These are phyloP conservation scores for Lumnitzera littorea DNA, from an alignment of 345 rosid genomes.

Conservation along the genomic window DNA sequence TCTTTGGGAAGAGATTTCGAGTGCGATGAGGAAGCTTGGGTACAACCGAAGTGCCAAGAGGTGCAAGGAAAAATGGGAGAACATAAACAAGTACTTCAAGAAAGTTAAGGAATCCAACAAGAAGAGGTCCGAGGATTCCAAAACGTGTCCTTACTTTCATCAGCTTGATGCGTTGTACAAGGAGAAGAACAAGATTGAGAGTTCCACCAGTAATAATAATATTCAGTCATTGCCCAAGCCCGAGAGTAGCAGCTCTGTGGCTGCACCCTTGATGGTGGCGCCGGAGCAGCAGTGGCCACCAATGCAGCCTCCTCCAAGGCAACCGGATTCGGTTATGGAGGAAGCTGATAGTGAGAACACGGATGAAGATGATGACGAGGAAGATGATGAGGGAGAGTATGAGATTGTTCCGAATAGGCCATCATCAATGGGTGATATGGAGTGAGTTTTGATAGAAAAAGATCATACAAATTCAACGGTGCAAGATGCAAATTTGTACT, in stretches of 20 bases:
- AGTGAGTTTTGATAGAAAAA: background rate
- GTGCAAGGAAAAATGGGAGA: conserved; percentile 83
- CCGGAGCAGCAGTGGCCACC: conserved; percentile 79
- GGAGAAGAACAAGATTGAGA: conserved; percentile 24
- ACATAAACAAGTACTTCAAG: conserved; percentile 74
- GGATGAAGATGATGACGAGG: conserved; percentile 17
- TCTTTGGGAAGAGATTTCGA: conserved; percentile 61
- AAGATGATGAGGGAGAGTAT: conserved; percentile 22
- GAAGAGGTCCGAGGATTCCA: conserved; percentile 51
- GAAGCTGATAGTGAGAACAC: conserved; percentile 26
- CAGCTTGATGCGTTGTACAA: conserved; percentile 48
- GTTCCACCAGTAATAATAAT: background rate
- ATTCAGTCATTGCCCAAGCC: conserved; percentile 15
- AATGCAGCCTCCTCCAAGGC: conserved; percentile 10
- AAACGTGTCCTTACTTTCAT: conserved; percentile 61
- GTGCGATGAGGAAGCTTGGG: conserved; percentile 43
- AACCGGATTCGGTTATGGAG: conserved; percentile 14
- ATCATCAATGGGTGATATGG: conserved; percentile 15
- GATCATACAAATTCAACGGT: too few species aligned
- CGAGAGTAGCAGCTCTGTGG: conserved; percentile 8
- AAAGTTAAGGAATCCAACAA: conserved; percentile 58
- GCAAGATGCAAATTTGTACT: too few species aligned
- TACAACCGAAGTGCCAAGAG: conserved; percentile 51
- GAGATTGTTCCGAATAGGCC: conserved; percentile 24
- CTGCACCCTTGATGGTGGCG: conserved; percentile 44